Evolutionary conservation across 345 rosid species (phyloP).

Genomic region (Boechera retrofracta): DNA sequence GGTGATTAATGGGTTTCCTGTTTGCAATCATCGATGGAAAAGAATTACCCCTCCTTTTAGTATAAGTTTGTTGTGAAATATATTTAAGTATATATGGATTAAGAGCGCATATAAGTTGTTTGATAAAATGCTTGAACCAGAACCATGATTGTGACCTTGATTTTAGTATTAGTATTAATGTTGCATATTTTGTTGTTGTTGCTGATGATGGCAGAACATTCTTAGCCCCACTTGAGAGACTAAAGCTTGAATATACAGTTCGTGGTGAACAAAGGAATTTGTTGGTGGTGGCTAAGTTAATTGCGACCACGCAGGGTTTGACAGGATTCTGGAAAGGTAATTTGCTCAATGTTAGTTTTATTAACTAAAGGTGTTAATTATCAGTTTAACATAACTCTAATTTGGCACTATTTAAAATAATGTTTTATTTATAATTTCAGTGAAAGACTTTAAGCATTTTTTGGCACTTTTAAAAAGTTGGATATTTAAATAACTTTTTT

Average conservation of each 20-base stretch:
- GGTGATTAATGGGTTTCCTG: too few species aligned
- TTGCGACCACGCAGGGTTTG: slow-evolving; percentile 67
- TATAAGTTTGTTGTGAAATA: too few species aligned
- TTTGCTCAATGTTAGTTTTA: slow-evolving; percentile 61
- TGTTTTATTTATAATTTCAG: too few species aligned
- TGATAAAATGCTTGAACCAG: slow-evolving; percentile 32
- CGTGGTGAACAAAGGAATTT: slow-evolving; percentile 78
- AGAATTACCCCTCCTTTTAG: too few species aligned
- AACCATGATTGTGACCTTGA: neutral
- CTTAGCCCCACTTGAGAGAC: slow-evolving; percentile 90
- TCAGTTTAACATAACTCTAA: too few species aligned
- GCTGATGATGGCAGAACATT: slow-evolving; percentile 60
- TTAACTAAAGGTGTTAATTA: too few species aligned
- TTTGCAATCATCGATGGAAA: too few species aligned
- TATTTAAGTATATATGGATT: neutral
- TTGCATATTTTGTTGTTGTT: neutral
- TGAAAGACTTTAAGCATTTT: too few species aligned
- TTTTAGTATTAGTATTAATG: neutral
- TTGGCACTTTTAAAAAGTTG: too few species aligned
- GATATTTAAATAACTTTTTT: too few species aligned
- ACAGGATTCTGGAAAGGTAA: slow-evolving; percentile 98
- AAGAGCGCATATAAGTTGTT: slow-evolving; percentile 16
- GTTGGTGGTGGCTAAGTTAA: slow-evolving; percentile 61
- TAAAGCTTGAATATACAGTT: slow-evolving; percentile 85
- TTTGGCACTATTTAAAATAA: too few species aligned